These are phyloP conservation scores for Aspergillus haitiensis DNA, from an alignment of 495 filamentous ascomycete species.

Conservation along the genomic window DNA sequence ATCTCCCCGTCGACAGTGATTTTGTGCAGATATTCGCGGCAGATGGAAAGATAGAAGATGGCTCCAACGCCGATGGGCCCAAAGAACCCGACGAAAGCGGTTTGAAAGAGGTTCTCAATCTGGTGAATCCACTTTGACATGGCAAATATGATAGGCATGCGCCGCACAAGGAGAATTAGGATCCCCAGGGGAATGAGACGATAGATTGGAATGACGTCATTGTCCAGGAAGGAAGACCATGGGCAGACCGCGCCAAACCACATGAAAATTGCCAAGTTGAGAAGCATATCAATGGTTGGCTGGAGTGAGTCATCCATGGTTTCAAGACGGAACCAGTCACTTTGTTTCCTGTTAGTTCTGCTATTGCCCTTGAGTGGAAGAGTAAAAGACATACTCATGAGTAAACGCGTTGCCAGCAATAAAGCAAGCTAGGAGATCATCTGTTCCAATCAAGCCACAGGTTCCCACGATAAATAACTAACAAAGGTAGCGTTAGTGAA, in stretches of 20 bases:
- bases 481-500: conserved; percentile 22
- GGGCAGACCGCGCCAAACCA: conserved; percentile 91
- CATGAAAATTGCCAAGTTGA: conserved; percentile 84
- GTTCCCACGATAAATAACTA: conserved; percentile 81
- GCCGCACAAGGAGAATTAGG: conserved; percentile 76
- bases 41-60: conserved; percentile 85
- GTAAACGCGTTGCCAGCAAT: conserved; percentile 91
- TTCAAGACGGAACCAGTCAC: conserved; percentile 88
- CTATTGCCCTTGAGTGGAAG: no score
- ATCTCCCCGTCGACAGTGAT: conserved; percentile 59
- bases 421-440: conserved; percentile 92
- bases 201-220: conserved; percentile 71
- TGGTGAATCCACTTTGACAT: conserved; percentile 77
- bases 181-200: conserved; percentile 76
- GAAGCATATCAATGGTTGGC: conserved; percentile 84
- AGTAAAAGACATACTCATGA: conserved; percentile 57
- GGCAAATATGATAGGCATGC: conserved; percentile 72
- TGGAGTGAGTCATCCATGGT: conserved; percentile 87
- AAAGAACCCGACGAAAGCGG: conserved; percentile 87
- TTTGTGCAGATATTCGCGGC: conserved; percentile 60
- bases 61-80: conserved; percentile 93
- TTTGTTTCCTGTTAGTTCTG: conserved; percentile 24
- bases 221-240: conserved; percentile 69
- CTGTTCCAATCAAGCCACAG: conserved; percentile 85
- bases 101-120: conserved; percentile 71